Evolutionary conservation across 2,329 filamentous ascomycete species (phyloP).

Genomic region (Leptosphaerulina australis): DNA sequence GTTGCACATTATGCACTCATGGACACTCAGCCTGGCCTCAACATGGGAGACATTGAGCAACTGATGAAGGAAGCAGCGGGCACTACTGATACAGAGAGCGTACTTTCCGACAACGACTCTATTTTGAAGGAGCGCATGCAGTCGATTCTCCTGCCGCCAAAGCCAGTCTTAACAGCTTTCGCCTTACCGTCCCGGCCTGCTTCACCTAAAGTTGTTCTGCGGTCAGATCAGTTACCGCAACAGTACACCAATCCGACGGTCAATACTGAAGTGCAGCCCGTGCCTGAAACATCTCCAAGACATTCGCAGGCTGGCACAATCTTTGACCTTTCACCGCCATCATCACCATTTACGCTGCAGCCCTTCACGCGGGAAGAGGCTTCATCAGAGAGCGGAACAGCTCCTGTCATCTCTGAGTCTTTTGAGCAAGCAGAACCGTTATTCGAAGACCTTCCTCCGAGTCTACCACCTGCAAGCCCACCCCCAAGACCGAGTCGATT

Average conservation of each 20-base stretch:
- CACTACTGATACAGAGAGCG: conserved; percentile 33
- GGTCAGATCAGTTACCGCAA: conserved; percentile 27
- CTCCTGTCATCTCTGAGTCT: background rate
- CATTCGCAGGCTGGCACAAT: conserved; percentile 39
- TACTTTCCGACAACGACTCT: conserved; percentile 29
- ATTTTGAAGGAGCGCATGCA: conserved; percentile 41
- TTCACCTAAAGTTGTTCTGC: conserved; percentile 47
- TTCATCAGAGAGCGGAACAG: background rate
- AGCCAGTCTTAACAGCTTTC: conserved; percentile 41
- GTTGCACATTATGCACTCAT: conserved; percentile 65
- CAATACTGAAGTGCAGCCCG: conserved; percentile 28
- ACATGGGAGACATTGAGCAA: conserved; percentile 54
- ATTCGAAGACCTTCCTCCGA: conserved; percentile 27
- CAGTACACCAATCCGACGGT: conserved; percentile 27
- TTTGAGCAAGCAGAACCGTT: conserved; percentile 4
- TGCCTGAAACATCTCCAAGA: conserved; percentile 15
- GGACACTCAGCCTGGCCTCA: conserved; percentile 55
- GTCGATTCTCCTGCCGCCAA: conserved; percentile 49
- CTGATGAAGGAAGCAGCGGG: conserved; percentile 53
- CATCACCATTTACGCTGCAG: conserved; percentile 33
- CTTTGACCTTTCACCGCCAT: conserved; percentile 43
- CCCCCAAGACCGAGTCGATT: conserved; percentile 66
- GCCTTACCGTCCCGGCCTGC: conserved; percentile 37
- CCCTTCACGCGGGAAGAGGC: conserved; percentile 21
- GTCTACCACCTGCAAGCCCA: conserved; percentile 33